A percentile compares a stretch with the other conserved stretches of the same genome.
phyloP scores from a whole-genome alignment of 805 yeast species.

The Candida pseudoglaebosa region DNA sequence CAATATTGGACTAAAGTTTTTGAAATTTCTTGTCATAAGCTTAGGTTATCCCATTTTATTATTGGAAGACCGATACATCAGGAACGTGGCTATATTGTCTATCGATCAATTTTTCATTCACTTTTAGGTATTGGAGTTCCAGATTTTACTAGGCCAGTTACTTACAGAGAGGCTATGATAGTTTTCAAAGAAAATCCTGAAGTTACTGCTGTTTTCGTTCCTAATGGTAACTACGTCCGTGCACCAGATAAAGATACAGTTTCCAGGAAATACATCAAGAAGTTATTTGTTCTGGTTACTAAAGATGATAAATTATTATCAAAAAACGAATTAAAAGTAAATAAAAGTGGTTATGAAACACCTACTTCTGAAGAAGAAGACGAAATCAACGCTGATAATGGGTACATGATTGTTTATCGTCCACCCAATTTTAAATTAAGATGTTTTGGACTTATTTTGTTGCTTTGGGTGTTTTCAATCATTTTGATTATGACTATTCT shows the following conservation, averaged over 20 bases:
- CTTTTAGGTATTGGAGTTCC: constrained; percentile 41
- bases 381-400: constrained; percentile 30
- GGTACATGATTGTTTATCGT: constrained; percentile 74
- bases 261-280: constrained; percentile 58
- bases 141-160: constrained; percentile 57
- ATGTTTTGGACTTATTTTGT: constrained; percentile 43
- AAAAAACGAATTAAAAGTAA: constrained; percentile 8
- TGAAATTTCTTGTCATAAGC: constrained; percentile 45
- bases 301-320: constrained; percentile 61
- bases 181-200: constrained; percentile 41
- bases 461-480: constrained; percentile 47
- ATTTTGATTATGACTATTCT: constrained; percentile 21
- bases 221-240: constrained; percentile 77
- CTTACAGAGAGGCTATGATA: constrained; percentile 40
- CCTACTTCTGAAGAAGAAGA: constrained; percentile 31
- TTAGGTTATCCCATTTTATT: constrained; percentile 81
- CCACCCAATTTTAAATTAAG: constrained; percentile 75
- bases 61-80: constrained; percentile 55
- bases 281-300: constrained; percentile 78
- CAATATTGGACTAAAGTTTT: constrained; percentile 64
- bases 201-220: constrained; percentile 58
- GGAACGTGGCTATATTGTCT: constrained; percentile 68
- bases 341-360: constrained; percentile 20
- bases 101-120: constrained; percentile 47
- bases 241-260: constrained; percentile 79